Evolutionary conservation across 805 yeast species (phyloP).

Genomic region (Nematodospora valgi): DNA sequence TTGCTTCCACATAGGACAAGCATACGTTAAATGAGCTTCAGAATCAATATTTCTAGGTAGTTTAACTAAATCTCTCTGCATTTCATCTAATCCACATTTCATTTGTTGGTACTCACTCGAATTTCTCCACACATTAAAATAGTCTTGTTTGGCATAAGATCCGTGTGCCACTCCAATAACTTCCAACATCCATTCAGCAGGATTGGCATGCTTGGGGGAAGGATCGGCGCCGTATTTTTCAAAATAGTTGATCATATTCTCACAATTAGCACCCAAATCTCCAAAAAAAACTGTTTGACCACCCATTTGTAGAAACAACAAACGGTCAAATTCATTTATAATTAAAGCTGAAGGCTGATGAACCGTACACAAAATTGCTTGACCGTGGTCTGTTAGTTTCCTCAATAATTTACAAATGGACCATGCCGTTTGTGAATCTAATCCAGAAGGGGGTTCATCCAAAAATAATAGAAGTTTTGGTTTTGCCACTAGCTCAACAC

Average conservation of each 20-base stretch:
- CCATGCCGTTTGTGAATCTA: constrained; percentile 43
- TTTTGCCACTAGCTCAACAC: constrained; percentile 38
- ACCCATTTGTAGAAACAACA: constrained; percentile 64
- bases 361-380: constrained; percentile 51
- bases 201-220: constrained; percentile 33
- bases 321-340: constrained; percentile 72
- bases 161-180: constrained; percentile 79
- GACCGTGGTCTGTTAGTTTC: constrained; percentile 36
- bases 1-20: constrained; percentile 24
- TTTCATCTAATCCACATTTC: constrained; percentile 52
- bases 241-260: constrained; percentile 57
- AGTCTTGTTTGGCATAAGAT: constrained; percentile 62
- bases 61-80: constrained; percentile 49
- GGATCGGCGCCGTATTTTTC: constrained; percentile 63
- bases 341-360: constrained; percentile 82
- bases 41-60: constrained; percentile 1
- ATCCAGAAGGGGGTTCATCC: constrained; percentile 42
- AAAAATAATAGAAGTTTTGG: constrained; percentile 28
- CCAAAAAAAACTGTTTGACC: constrained; percentile 81
- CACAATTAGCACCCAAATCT: constrained; percentile 65
- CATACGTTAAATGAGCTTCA: constrained; percentile 22
- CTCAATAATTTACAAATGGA: constrained; percentile 36
- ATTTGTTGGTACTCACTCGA: constrained; percentile 60
- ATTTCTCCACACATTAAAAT: constrained; percentile 67
- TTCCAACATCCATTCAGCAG: constrained; percentile 84